phyloP scores from a whole-genome alignment of 83 land plant species.

The Larix sibirica region DNA sequence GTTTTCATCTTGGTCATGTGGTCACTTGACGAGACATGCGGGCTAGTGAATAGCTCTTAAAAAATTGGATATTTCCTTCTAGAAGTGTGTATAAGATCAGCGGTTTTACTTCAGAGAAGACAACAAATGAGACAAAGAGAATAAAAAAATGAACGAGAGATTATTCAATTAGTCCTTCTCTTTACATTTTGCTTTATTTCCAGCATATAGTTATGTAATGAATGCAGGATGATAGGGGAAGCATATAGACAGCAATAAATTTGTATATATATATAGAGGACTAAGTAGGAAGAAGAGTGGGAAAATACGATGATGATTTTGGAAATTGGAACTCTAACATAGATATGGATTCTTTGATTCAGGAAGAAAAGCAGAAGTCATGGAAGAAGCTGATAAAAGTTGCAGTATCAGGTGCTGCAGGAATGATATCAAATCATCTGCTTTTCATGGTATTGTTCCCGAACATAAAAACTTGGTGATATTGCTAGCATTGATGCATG shows the following conservation, averaged over 20 bases:
- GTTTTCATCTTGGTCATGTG: neutral
- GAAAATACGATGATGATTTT: neutral
- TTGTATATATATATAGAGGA: neutral
- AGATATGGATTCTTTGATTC: neutral
- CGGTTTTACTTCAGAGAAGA: neutral
- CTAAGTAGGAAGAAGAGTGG: neutral
- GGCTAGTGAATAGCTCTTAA: neutral
- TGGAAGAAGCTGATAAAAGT: slow-evolving; percentile 88
- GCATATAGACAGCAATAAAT: neutral
- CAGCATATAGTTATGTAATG: neutral
- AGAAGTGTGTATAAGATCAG: neutral
- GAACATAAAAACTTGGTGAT: neutral
- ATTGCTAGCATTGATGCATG: neutral
- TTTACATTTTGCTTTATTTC: neutral
- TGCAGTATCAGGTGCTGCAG: slow-evolving; percentile 98
- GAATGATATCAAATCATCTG: slow-evolving; percentile 93
- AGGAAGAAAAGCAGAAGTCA: slow-evolving; percentile 82
- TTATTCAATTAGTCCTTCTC: neutral
- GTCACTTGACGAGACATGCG: neutral
- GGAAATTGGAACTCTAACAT: neutral
- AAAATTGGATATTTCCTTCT: neutral
- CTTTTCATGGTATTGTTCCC: slow-evolving; percentile 78
- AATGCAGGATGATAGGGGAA: neutral
- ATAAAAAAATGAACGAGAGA: neutral
- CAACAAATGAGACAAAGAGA: neutral